A percentile compares a stretch with the other conserved stretches of the same genome.
Conservation (phyloP, 768 basidiomycete species). For the Leucosporidium scottii region DNA sequence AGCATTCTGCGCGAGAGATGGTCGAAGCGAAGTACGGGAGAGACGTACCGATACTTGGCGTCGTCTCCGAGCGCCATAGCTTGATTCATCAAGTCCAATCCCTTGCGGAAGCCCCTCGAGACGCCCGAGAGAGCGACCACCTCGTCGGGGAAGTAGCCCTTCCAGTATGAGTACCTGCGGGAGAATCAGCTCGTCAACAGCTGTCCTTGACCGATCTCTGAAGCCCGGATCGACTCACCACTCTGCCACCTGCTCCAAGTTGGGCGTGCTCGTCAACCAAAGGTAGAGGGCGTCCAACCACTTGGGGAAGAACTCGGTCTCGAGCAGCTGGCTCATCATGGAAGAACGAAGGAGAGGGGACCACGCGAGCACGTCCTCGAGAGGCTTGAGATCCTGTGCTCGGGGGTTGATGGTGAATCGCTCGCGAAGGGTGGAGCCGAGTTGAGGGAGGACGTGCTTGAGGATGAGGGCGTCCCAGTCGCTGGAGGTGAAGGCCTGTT, state of each 20-base stretch:
- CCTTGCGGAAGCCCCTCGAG: constrained; percentile 72
- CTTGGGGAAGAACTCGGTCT: constrained; percentile 91
- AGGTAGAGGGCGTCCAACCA: constrained; percentile 86
- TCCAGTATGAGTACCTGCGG: constrained; percentile 63
- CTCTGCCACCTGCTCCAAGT: constrained; percentile 82
- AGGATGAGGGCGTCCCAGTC: constrained; percentile 91
- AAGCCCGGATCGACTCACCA: constrained; percentile 63
- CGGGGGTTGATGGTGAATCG: constrained; percentile 87
- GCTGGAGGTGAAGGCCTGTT: constrained; percentile 61
- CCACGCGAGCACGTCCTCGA: constrained; percentile 74
- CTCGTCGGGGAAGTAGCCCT: constrained; percentile 62
- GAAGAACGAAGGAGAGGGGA: constrained; percentile 61
- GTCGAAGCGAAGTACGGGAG: neutral
- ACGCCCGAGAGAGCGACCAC: constrained; percentile 63
- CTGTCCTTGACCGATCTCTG: neutral
- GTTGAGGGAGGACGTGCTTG: constrained; percentile 85
- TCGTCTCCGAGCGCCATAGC: constrained; percentile 79
- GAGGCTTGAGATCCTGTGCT: constrained; percentile 75
- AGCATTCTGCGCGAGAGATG: neutral
- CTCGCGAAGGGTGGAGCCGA: constrained; percentile 70
- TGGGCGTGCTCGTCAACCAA: constrained; percentile 85
- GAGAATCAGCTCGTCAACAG: neutral
- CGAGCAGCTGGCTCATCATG: constrained; percentile 73
- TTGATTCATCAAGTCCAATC: constrained; percentile 86
- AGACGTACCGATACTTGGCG: constrained; percentile 47